Base-by-base conservation (phyloP, 345 rosid species). In the Orychophragmus violaceus region DNA sequence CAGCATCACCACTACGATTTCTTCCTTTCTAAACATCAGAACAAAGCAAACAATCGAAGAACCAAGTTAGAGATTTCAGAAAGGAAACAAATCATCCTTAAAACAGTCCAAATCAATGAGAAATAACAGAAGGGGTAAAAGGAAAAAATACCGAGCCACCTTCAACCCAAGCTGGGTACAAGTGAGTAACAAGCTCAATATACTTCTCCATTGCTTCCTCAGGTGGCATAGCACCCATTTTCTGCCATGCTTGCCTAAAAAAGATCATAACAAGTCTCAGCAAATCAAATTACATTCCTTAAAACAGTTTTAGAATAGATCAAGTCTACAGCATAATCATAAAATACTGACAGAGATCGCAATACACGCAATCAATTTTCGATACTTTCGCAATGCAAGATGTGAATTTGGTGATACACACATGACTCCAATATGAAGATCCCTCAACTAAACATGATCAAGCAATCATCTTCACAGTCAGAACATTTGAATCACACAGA, bases 151-250 rank as follows among this genome's bases (percentile, higher is more conserved):
- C 78, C 80, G 53, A 17, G 65, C 86, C 72, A 60, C 90, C 97
- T 57, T 80, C 78, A 57, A 71, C 66, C 98, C 98, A 93, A 63
- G 87, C 57, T 30, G 98, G 98, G 74, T 80, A 87, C n/a, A 87
- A 60, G 75, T 86, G 92, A 5, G 91, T 83, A 48, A 93, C 94
- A 45, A 88, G 77, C n/a, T 85, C 96, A 33, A 93, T 79, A 68
- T 90, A 93, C 76, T 83, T 86, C 83, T 82, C 84, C 97, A 88
- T 93, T 3, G 98, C 97, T 64, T 86, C 96, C 77, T 93, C 97
- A 23, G 97, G 83, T 64, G 98, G 90, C 95, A 93, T 84, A 36
- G 87, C 85, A 2, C 48, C 48, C 48, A 41, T 41, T 2, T 41
- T 41, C 21, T 41, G 48, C 48, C 48, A 41, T 2, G 48, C 48